A percentile compares a stretch with the other conserved stretches of the same genome.
These are phyloP conservation scores for Suhomyces bokatorum DNA, from an alignment of 1,139 yeast genomes.

Conservation along the genomic window DNA sequence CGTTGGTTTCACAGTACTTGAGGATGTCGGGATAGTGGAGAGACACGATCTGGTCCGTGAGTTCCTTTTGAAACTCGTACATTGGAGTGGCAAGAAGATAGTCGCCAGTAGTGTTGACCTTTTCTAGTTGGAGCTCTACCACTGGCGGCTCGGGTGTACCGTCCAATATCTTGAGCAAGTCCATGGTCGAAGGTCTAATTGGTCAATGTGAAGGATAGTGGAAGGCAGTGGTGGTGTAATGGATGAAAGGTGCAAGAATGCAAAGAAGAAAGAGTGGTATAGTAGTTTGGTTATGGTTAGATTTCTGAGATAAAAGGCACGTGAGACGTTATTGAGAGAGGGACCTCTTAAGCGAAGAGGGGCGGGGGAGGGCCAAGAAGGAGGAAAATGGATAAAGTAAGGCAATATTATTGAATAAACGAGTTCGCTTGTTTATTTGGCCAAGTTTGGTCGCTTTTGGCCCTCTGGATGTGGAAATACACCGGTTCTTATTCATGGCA, in stretches of 20 bases:
- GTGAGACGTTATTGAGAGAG: not conserved
- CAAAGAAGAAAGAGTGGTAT: not conserved
- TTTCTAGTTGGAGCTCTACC: constrained; percentile 50
- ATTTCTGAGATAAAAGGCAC: not conserved
- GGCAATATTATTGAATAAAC: too few species aligned
- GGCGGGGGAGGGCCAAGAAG: not conserved
- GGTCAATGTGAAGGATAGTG: not conserved
- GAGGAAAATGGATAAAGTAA: not conserved
- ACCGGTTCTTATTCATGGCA: too few species aligned
- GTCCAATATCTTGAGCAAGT: constrained; percentile 72
- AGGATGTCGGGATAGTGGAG: constrained; percentile 88
- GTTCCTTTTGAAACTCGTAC: constrained; percentile 83
- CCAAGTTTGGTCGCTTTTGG: not conserved
- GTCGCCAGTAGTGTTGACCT: constrained; percentile 56
- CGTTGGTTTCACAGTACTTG: constrained; percentile 75
- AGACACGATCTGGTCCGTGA: constrained; percentile 91
- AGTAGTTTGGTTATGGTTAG: not conserved
- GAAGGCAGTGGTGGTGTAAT: not conserved
- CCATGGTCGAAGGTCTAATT: constrained; percentile 45
- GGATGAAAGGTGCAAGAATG: not conserved
- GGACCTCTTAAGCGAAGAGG: not conserved
- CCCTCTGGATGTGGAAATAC: too few species aligned
- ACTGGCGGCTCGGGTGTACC: constrained; percentile 84
- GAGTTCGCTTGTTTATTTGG: too few species aligned
- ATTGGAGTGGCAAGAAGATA: constrained; percentile 83